Conservation (phyloP, 495 filamentous ascomycete species). For the Trichodelitschia bisporula region DNA sequence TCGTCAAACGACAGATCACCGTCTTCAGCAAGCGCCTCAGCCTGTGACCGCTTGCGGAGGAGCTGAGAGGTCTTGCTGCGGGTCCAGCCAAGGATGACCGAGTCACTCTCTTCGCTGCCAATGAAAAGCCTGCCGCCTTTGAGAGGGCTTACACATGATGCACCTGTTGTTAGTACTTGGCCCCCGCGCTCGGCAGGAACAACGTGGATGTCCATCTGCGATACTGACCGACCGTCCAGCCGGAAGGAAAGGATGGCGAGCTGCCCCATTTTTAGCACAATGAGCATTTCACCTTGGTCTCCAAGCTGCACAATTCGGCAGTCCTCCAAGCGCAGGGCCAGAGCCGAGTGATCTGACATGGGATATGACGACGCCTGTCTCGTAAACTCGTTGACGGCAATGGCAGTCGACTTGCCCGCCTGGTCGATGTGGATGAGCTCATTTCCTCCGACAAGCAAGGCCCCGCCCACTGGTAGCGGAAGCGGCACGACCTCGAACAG, state of each 20-base stretch:
- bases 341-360: conserved; percentile 62
- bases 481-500: conserved; percentile 65
- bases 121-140: conserved; percentile 67
- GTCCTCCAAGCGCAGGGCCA: conserved; percentile 60
- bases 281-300: conserved; percentile 51
- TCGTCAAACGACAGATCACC: conserved; percentile 13
- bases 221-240: conserved; percentile 81
- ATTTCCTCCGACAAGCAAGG: conserved; percentile 66
- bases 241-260: conserved; percentile 58
- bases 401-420: conserved; percentile 73
- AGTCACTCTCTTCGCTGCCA: conserved; percentile 67
- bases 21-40: conserved; percentile 15
- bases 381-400: conserved; percentile 82
- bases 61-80: conserved; percentile 22
- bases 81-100: conserved; percentile 56
- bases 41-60: conserved; percentile 22
- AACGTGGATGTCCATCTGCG: conserved; percentile 45
- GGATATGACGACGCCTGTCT: conserved; percentile 53
- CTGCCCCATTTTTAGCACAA: conserved; percentile 57
- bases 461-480: conserved; percentile 66
- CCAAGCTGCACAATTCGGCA: conserved; percentile 57
- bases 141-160: too few relatives aligned
- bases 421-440: conserved; percentile 92
- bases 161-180: too few relatives aligned
- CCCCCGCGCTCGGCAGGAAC: conserved; percentile 35